Percentiles rank a stretch among this genome's conserved stretches.
Evolutionary conservation across 345 rosid genomes (phyloP).

Genomic region (Camelina hispida): DNA sequence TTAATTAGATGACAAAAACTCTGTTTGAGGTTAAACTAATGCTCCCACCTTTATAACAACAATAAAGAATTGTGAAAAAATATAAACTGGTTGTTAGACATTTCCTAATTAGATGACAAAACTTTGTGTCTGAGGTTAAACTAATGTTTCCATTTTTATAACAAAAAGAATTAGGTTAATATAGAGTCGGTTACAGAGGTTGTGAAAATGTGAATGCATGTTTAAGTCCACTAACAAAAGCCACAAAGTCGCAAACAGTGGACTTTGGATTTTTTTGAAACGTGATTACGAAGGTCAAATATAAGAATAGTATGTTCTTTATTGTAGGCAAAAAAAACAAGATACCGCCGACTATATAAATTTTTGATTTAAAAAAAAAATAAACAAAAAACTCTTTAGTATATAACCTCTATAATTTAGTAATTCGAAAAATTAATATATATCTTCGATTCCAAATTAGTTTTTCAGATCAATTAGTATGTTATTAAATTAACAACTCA

Average conservation of each 20-base stretch:
- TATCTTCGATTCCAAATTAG: no score
- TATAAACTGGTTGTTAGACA: conserved; percentile 20
- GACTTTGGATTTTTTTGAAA: conserved; percentile 34
- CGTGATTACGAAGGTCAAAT: conserved; percentile 35
- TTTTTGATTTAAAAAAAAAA: neutral
- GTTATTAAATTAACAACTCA: no score
- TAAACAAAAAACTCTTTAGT: neutral
- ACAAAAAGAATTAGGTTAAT: conserved; percentile 13
- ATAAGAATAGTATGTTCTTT: conserved; percentile 31
- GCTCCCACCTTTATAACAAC: conserved; percentile 8
- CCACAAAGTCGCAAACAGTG: conserved; percentile 29
- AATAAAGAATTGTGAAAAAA: conserved; percentile 16
- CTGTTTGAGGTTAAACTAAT: conserved; percentile 8
- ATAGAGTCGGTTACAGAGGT: conserved; percentile 30
- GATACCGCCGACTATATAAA: neutral
- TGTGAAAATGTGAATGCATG: conserved; percentile 42
- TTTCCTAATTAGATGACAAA: conserved; percentile 16
- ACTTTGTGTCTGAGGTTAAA: conserved; percentile 9
- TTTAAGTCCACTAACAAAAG: conserved; percentile 43
- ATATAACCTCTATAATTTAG: neutral
- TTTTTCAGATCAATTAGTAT: neutral
- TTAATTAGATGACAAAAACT: conserved; percentile 32
- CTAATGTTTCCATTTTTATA: conserved; percentile 9
- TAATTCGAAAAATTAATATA: no score
- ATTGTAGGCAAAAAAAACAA: conserved; percentile 4